Percentiles rank a stretch among this genome's conserved stretches.
phyloP scores from a whole-genome alignment of 2,329 filamentous ascomycete genomes.

The Neospermospora avenae region DNA sequence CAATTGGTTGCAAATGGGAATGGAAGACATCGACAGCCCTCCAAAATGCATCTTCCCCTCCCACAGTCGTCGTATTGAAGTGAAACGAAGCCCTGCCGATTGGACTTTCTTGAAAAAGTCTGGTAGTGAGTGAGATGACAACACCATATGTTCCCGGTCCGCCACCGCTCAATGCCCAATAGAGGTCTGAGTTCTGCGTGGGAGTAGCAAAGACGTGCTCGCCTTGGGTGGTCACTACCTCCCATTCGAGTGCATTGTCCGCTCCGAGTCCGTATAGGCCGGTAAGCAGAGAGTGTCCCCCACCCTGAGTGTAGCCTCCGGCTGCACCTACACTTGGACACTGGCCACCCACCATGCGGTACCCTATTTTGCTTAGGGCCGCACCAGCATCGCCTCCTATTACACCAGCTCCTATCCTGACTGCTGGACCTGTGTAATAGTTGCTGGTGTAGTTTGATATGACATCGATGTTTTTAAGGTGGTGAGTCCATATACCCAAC shows the following conservation, averaged over 20 bases:
- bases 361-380: slow-evolving; percentile 51
- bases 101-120: slow-evolving; percentile 43
- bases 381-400: slow-evolving; percentile 41
- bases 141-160: slow-evolving; percentile 50
- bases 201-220: slow-evolving; percentile 38
- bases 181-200: slow-evolving; percentile 44
- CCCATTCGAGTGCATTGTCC: slow-evolving; percentile 46
- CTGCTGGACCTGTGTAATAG: slow-evolving; percentile 34
- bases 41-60: not conserved
- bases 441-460: slow-evolving; percentile 16
- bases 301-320: slow-evolving; percentile 55
- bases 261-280: slow-evolving; percentile 53
- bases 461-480: slow-evolving; percentile 41
- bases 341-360: slow-evolving; percentile 52
- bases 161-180: slow-evolving; percentile 40
- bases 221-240: slow-evolving; percentile 21
- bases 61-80: slow-evolving; percentile 33
- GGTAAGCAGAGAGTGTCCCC: slow-evolving; percentile 53
- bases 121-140: slow-evolving; percentile 53
- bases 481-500: slow-evolving; percentile 46
- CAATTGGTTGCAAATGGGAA: not conserved
- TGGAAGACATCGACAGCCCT: not conserved
- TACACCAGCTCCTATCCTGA: slow-evolving; percentile 39
- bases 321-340: slow-evolving; percentile 42
- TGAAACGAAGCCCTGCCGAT: slow-evolving; percentile 40